Evolutionary conservation across 352 stramenopile species (phyloP), one percentile per base, ranked within the genome.

Genomic region (Phytophthora pinifolia): DNA sequence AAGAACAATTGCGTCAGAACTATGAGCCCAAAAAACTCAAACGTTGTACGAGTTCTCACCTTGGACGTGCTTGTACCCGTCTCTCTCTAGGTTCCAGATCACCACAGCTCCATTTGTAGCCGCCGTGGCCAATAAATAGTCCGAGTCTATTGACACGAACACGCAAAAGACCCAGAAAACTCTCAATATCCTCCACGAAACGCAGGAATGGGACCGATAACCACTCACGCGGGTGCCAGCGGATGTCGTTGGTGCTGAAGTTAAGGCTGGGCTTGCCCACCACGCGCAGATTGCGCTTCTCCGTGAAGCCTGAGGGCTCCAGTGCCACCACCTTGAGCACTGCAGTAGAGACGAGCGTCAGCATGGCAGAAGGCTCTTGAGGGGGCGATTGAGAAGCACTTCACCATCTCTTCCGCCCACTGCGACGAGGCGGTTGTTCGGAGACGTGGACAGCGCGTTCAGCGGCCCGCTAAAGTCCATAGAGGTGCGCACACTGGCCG

Each of bases 161-260:
- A 36, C 33, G 30, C 30, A 47, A 54, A 33, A 42, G 4, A 10
- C 22, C 25, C 3, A 41, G 25, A 9, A 9, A 30, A 48, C 22
- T 10, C 17, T 43, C 14, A 66, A 22, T 46, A 34, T 20, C 4
- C 20, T 18, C 3, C 9, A 49, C n/a, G 25, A 38, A 1, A 15
- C 18, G 14, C 46, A 27, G 34, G 6, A 18, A 12, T 44, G 6
- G 14, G 22, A 39, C 10, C 37, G 50, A 4, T 15, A 1, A 27
- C 22, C 22, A 63, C 76, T 46, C 79, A 94, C 84, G 82, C 35
- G 83, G 86, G 57, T 96, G 82, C 86, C 86, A 96, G 6, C 86
- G 86, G 36, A 96, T 94, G 54, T 96, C 86, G 48, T 94, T 96
- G 14, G 86, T 94, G 50, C 80, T 96, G 29, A 96, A 93, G 56